Evolutionary conservation across 768 basidiomycete genomes (phyloP), one percentile per base, ranked within the genome.

Genomic region (Hygrocybe punicea): DNA sequence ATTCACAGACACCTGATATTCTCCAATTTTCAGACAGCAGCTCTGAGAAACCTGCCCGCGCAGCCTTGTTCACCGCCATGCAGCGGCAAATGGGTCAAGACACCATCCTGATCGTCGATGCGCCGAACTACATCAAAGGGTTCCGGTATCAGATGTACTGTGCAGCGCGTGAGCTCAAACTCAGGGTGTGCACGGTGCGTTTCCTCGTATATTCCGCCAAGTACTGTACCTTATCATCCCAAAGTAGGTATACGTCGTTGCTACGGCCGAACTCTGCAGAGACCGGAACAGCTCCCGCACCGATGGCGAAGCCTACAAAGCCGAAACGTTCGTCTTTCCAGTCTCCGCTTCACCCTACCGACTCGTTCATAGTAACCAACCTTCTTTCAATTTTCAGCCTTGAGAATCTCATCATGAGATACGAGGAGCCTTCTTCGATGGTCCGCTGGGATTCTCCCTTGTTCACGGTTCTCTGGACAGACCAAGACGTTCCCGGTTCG

Each of bases 141-240:
- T 97, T 93, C 68, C 85, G 97, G 29, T 99, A 99, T 71, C 97
- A 99, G 70, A 86, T 99, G 76, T 97, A 98, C 68, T 98, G 96
- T 67, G 91, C 92, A 1, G 95, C 94, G 4, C 77, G 93, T 51
- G 97, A 99, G 67, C 81, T 86, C 62, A 89, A 87, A 63, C 77
- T 93, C 24, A 78, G 95, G 34, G 84, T 89, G 4, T 93, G 90
- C 70, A 98, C 97, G 46, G 95, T 97, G 84, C 76, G 63, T 64
- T 21, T 51, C 45, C 25, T 42, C 45, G 10, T 33, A 36, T 23
- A 13, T 37, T 57, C 25, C 23, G 5, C 39, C 37, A 42, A 16
- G 42, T 53, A 24, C n/a, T n/a, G 25, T 52, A 40, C 50, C 24
- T n/a, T 48, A 56, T 57, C 55, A 33, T 8, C 50, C 36, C 58